Evolutionary conservation across 768 basidiomycete genomes (phyloP).

Genomic region (Amanita pallidorosea): DNA sequence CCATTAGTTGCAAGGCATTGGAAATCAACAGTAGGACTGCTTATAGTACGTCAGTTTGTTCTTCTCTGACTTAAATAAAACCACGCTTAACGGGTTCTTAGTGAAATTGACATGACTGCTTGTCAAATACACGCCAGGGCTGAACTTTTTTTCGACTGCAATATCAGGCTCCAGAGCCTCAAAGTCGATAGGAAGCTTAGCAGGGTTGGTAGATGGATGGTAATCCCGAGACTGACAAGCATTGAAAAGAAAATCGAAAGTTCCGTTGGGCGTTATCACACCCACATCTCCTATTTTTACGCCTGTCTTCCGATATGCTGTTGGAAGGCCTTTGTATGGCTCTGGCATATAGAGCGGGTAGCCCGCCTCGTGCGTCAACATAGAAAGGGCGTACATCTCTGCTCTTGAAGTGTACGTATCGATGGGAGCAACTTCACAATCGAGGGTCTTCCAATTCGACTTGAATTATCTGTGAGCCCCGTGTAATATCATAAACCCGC

Average conservation of each 20-base stretch:
- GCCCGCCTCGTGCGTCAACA: neutral
- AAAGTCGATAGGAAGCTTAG: neutral
- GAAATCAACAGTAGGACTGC: neutral
- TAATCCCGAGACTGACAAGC: neutral
- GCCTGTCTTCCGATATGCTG: neutral
- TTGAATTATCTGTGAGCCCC: too few relatives aligned
- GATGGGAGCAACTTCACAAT: too few relatives aligned
- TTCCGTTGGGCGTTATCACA: neutral
- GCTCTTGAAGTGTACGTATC: too few relatives aligned
- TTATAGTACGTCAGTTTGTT: too few relatives aligned
- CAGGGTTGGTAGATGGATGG: neutral
- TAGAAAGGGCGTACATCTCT: too few relatives aligned
- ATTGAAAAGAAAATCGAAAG: neutral
- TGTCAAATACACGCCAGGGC: too few relatives aligned
- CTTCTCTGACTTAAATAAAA: too few relatives aligned
- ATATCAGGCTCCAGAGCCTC: neutral
- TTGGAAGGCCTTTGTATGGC: neutral
- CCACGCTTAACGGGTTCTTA: too few relatives aligned
- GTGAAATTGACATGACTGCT: too few relatives aligned
- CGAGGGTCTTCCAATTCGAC: too few relatives aligned
- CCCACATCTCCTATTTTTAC: neutral
- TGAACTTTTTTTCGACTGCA: too few relatives aligned
- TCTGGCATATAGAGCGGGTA: neutral
- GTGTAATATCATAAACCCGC: too few relatives aligned
- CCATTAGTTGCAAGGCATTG: slow-evolving; percentile 4